These are phyloP conservation scores for Podosphaera fusca DNA, from an alignment of 2,329 filamentous ascomycete genomes.

Conservation along the genomic window DNA sequence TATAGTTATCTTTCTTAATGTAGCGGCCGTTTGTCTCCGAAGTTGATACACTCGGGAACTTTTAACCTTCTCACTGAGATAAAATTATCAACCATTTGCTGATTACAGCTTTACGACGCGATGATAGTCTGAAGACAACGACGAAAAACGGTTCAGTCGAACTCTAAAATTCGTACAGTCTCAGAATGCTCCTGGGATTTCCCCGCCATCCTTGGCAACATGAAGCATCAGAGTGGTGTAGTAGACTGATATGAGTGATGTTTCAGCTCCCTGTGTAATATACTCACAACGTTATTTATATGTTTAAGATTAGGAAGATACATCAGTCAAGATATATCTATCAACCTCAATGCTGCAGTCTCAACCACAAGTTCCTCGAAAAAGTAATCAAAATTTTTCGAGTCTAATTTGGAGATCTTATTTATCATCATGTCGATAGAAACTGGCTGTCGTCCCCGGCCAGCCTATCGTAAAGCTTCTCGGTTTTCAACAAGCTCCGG, in stretches of 20 bases:
- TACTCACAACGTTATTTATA: background rate
- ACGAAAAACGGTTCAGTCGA: background rate
- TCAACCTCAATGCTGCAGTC: too few relatives aligned
- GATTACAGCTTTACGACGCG: too few relatives aligned
- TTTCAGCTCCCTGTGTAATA: background rate
- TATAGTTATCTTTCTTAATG: too few relatives aligned
- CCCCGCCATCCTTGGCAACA: background rate
- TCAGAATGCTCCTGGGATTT: background rate
- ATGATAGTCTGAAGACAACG: background rate
- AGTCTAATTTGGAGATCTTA: background rate
- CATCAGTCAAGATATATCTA: background rate
- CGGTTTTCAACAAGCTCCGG: background rate
- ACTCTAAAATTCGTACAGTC: background rate
- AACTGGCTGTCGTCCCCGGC: background rate
- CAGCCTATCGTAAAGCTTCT: background rate
- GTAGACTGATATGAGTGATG: background rate
- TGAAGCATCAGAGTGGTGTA: background rate
- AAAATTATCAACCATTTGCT: too few relatives aligned
- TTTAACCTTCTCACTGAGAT: too few relatives aligned
- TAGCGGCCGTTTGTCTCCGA: too few relatives aligned
- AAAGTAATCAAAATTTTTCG: background rate
- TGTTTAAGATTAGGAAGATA: background rate
- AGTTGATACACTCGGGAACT: too few relatives aligned
- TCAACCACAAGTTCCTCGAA: background rate
- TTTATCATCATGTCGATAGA: background rate